phyloP scores from a whole-genome alignment of 306 rosid species.

The barrel medic (Medicago truncatula) region DNA sequence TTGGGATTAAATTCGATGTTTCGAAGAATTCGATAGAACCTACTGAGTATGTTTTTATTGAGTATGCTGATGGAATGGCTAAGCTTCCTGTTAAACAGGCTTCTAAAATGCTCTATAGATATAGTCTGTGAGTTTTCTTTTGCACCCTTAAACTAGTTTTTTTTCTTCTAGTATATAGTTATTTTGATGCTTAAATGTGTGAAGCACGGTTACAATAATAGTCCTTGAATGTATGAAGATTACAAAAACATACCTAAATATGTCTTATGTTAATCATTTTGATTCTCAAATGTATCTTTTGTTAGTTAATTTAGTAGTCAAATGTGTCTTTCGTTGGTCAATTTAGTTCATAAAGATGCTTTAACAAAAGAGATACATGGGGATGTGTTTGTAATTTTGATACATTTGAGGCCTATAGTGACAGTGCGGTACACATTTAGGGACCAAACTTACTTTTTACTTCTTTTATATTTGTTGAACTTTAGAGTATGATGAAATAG shows the following conservation, averaged over 20 bases:
- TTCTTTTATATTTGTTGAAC: not conserved
- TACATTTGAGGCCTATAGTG: not conserved
- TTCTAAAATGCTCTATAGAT: slow-evolving; percentile 89
- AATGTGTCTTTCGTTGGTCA: not conserved
- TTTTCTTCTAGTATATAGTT: not conserved
- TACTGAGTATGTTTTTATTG: slow-evolving; percentile 84
- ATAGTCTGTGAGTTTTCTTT: slow-evolving; percentile 69
- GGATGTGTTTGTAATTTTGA: not conserved
- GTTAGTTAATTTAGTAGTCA: not conserved
- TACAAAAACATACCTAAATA: not conserved
- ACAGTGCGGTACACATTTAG: not conserved
- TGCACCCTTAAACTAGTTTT: not conserved
- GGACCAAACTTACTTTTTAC: not conserved
- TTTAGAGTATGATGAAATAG: slow-evolving; percentile 17
- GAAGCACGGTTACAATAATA: not conserved
- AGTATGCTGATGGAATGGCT: slow-evolving; percentile 96
- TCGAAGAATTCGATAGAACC: slow-evolving; percentile 57
- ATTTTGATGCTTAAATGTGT: not conserved
- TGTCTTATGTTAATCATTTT: not conserved
- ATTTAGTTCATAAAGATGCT: not conserved
- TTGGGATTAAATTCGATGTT: slow-evolving; percentile 77
- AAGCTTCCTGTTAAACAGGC: slow-evolving; percentile 92
- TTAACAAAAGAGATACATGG: not conserved
- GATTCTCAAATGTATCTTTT: not conserved
- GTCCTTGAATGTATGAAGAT: not conserved